phyloP scores from a whole-genome alignment of 306 rosid genomes.

The Astragalus membranaceus region DNA sequence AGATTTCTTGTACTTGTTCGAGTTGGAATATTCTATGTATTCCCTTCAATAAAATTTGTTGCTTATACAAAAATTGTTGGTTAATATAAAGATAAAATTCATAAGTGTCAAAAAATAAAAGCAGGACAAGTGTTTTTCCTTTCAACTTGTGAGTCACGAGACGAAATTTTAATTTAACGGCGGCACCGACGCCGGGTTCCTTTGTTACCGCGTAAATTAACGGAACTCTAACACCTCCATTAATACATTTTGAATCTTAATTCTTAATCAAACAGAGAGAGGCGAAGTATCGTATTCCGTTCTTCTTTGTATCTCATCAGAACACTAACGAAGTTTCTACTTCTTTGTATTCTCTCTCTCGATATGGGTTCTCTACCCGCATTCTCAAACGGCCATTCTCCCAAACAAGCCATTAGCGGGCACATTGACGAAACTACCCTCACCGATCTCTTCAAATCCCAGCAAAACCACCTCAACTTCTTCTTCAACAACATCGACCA shows the following conservation, averaged over 20 bases:
- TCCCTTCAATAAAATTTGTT: no score
- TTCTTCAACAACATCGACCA: conserved; percentile 80
- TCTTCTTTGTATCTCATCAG: background rate
- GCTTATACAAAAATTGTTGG: no score
- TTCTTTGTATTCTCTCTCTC: background rate
- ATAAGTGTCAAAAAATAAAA: no score
- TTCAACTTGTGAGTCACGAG: no score
- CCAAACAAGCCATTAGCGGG: background rate
- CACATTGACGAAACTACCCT: conserved; percentile 58
- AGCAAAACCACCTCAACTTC: conserved; percentile 87
- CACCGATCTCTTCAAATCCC: conserved; percentile 64
- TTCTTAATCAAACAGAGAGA: background rate
- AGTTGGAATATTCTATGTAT: no score
- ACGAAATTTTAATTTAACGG: background rate
- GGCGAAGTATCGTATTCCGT: background rate
- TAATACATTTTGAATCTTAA: background rate
- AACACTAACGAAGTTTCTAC: background rate
- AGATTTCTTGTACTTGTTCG: no score
- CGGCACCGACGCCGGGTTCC: background rate
- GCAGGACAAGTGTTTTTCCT: no score
- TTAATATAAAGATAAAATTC: no score
- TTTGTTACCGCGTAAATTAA: conserved; percentile 27
- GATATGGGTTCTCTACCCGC: conserved; percentile 41
- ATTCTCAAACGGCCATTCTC: background rate
- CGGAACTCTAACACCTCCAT: background rate